A percentile compares a stretch with the other conserved stretches of the same genome.
Evolutionary conservation across 2,329 filamentous ascomycete genomes (phyloP).

Genomic region (Talaromyces marneffei): DNA sequence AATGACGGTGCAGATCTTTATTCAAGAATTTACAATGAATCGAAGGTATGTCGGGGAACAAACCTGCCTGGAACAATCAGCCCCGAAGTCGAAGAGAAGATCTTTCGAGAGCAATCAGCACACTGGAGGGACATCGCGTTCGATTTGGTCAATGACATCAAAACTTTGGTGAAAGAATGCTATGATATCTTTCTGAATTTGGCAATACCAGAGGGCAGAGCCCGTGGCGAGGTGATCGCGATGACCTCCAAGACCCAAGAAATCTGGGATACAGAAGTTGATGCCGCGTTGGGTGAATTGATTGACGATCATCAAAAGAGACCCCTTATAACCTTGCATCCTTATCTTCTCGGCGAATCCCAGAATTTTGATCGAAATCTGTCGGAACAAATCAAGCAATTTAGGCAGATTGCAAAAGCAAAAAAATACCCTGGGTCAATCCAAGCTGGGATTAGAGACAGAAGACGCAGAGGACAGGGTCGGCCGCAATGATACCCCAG

Average conservation of each 20-base stretch:
- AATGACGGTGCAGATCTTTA: not conserved
- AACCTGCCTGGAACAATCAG: constrained; percentile 15
- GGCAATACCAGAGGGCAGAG: constrained; percentile 16
- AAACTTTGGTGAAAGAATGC: constrained; percentile 2
- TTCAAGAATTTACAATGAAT: constrained; percentile 13
- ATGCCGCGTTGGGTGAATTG: constrained; percentile 9
- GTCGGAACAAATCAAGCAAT: not conserved
- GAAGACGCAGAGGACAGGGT: not conserved
- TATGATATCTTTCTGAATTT: constrained; percentile 8
- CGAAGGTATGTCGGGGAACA: constrained; percentile 11
- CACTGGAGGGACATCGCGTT: constrained; percentile 12
- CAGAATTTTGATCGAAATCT: not conserved
- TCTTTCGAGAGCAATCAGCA: constrained; percentile 9
- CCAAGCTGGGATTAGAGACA: not conserved
- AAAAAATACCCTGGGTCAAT: not conserved
- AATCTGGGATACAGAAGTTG: constrained; percentile 11
- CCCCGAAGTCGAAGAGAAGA: constrained; percentile 14
- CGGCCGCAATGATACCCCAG: not conserved
- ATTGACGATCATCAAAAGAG: constrained; percentile 15
- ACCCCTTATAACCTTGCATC: constrained; percentile 5
- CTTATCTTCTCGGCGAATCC: not conserved
- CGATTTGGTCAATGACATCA: constrained; percentile 10
- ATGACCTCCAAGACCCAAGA: constrained; percentile 7
- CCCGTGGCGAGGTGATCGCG: constrained; percentile 11
- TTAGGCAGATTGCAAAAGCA: not conserved